These are phyloP conservation scores for Penicillium sp. DNA, from an alignment of 2,329 filamentous ascomycete species.

Conservation along the genomic window DNA sequence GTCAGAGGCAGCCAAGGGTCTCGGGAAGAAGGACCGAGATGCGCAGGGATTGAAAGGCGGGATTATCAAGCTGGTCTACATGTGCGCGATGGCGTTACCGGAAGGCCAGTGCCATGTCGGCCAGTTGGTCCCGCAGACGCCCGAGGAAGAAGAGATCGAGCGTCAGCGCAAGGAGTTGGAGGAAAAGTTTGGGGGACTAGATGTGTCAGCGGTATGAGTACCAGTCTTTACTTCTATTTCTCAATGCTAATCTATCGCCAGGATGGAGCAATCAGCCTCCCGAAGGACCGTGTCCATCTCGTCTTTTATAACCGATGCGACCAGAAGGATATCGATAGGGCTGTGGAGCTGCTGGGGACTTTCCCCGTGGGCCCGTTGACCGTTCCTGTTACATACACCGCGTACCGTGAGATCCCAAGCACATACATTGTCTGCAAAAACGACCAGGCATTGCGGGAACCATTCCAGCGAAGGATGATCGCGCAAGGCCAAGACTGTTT, in stretches of 20 bases:
- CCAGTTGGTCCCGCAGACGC: slow-evolving; percentile 24
- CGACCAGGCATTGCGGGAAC: slow-evolving; percentile 24
- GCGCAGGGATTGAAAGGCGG: slow-evolving; percentile 18
- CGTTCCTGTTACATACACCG: slow-evolving; percentile 31
- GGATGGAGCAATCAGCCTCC: slow-evolving; percentile 27
- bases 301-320: slow-evolving; percentile 29
- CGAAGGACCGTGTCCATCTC: slow-evolving; percentile 16
- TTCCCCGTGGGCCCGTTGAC: slow-evolving; percentile 25
- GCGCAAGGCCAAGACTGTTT: slow-evolving; percentile 28
- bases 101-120: slow-evolving; percentile 26
- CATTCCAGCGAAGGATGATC: slow-evolving; percentile 29
- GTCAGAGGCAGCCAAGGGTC: slow-evolving; percentile 32
- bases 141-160: slow-evolving; percentile 27
- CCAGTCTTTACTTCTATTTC: not conserved
- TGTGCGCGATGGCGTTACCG: slow-evolving; percentile 30
- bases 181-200: slow-evolving; percentile 18
- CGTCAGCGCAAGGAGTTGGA: slow-evolving; percentile 16
- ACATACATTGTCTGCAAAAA: slow-evolving; percentile 34
- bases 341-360: slow-evolving; percentile 26
- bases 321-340: slow-evolving; percentile 24
- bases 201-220: slow-evolving; percentile 19
- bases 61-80: slow-evolving; percentile 29
- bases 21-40: slow-evolving; percentile 26
- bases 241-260: slow-evolving; percentile 5
- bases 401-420: slow-evolving; percentile 30